Conservation (phyloP, 1,284 basidiomycete species). For the Ceratobasidium sp. region DNA sequence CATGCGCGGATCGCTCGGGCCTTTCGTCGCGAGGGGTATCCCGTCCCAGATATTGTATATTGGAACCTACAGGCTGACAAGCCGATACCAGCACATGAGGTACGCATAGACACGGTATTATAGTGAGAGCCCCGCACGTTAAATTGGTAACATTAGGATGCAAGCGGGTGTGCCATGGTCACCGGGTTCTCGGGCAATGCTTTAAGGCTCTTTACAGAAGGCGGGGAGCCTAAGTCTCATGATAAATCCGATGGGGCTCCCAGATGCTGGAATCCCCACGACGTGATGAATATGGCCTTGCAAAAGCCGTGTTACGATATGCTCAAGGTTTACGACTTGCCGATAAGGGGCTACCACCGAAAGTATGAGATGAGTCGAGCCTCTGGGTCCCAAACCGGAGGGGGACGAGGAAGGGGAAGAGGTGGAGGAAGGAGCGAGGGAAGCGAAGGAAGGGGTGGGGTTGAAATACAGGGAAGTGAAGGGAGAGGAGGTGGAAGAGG, state of each 20-base stretch:
- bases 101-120: not conserved
- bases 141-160: not conserved
- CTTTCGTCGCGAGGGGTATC: constrained; percentile 66
- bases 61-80: constrained; percentile 57
- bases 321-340: constrained; percentile 49
- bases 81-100: constrained; percentile 20
- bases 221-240: constrained; percentile 50
- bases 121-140: not conserved
- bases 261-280: constrained; percentile 43
- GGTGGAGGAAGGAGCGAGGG: not conserved
- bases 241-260: constrained; percentile 53
- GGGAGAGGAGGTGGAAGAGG: not conserved
- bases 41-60: constrained; percentile 66
- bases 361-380: not conserved
- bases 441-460: too few relatives aligned
- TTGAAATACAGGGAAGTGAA: not conserved
- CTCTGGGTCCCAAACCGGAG: not conserved
- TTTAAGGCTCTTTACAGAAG: constrained; percentile 73
- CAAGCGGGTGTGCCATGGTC: constrained; percentile 66
- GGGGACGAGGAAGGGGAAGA: not conserved
- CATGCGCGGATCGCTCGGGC: constrained; percentile 61
- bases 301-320: constrained; percentile 57
- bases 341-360: not conserved
- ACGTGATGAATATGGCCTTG: constrained; percentile 63
- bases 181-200: constrained; percentile 71